Base-by-base conservation (phyloP, 805 yeast genomes). In the Candida pini region DNA sequence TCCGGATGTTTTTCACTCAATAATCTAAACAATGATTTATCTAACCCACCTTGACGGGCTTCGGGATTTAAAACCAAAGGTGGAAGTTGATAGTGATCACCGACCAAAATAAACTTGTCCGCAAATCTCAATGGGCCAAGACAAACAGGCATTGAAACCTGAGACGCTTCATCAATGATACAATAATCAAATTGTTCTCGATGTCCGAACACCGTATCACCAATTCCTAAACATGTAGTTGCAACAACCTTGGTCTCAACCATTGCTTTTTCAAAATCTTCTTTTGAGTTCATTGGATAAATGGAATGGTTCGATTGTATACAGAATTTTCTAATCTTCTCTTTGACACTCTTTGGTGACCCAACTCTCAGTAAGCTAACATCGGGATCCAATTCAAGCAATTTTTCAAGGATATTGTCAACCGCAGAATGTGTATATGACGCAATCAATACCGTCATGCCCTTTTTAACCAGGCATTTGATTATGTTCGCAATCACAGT, bases 391-490 rank as follows among this genome's bases (percentile, higher is more conserved):
- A 63, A 52, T 8, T 45, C 51, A 6, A 56, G 36, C n/a, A 92
- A 57, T 54, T 92, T 92, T 27, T 85, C 59, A 34, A 90, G 60
- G 33, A 92, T 86, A 48, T 92, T 92, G 54, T 92, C 98, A 5
- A 92, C 97, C 0, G 98, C 97, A 0, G 97, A 84, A 54, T 92
- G 94, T 0, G 98, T 92, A 51, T 85, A 88, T 0, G 96, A 83
- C 0, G 96, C 76, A 31, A 92, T 59, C 17, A 92, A 62, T 1
- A 92, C 81, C 1, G 82, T 67, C 51, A 83, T 83, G 1, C 75
- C 77, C 30, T 69, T 68, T 1, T 61, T 58, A 3, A 79, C 81
- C 19, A 92, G 54, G 26, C 72, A 63, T 38, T 71, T 68, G 28
- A 89, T 80, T 13, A 92, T 49, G 30, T 80, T 78, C 0, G 94